These are phyloP conservation scores for Xerocomus brunneocitrinus DNA, from an alignment of 768 basidiomycete genomes.

Conservation along the genomic window DNA sequence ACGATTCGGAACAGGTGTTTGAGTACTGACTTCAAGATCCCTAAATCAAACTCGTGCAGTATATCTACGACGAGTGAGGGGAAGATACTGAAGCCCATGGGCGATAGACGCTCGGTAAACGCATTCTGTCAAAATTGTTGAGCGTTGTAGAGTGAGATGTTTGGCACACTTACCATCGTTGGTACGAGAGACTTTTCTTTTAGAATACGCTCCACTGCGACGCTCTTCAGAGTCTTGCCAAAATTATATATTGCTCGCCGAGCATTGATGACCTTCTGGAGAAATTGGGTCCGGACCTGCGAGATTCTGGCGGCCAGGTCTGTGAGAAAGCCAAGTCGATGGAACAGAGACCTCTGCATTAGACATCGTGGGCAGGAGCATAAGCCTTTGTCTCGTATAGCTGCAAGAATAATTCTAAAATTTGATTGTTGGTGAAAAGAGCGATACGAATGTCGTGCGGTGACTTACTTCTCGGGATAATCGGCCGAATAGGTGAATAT, in stretches of 20 bases:
- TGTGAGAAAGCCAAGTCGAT: not conserved
- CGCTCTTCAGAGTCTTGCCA: not conserved
- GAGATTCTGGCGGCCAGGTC: not conserved
- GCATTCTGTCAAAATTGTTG: not conserved
- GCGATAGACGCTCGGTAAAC: not conserved
- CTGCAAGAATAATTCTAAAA: no score
- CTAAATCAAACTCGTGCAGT: no score
- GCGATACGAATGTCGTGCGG: no score
- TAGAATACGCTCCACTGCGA: not conserved
- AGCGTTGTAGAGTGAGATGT: no score
- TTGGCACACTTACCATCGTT: no score
- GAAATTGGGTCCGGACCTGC: not conserved
- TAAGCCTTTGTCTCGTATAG: not conserved
- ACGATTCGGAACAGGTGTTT: not conserved
- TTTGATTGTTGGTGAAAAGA: not conserved
- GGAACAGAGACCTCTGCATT: not conserved
- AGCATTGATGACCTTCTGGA: not conserved
- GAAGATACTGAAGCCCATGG: no score
- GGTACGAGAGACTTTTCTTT: no score
- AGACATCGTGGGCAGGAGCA: not conserved
- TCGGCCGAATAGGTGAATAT: conserved; percentile 1
- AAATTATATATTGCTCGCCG: not conserved
- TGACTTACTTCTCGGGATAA: conserved; percentile 2
- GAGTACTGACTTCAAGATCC: not conserved
- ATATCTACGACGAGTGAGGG: no score